A percentile compares a stretch with the other conserved stretches of the same genome.
Conservation (phyloP, 2,329 filamentous ascomycete genomes). For the Cercospora zeina region DNA sequence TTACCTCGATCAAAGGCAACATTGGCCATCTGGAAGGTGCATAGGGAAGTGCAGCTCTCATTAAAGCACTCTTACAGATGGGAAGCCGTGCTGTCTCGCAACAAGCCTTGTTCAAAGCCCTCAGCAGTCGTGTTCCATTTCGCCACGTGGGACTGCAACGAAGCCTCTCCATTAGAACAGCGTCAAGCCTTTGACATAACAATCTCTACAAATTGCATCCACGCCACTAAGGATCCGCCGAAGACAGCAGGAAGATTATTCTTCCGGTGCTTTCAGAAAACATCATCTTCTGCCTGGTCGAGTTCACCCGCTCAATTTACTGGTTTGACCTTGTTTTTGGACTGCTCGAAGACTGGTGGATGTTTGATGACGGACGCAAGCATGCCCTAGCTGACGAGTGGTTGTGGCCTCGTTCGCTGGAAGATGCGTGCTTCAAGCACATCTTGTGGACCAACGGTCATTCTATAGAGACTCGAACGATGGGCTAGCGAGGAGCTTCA, state of each 20-base stretch:
- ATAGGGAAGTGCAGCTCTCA: constrained; percentile 37
- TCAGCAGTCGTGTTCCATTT: constrained; percentile 19
- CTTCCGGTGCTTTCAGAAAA: not conserved
- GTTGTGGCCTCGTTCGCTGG: not conserved
- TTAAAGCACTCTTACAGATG: constrained; percentile 43
- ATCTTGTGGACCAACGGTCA: not conserved
- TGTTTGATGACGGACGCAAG: not conserved
- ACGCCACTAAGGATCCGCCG: not conserved
- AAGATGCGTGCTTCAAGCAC: not conserved
- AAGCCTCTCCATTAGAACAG: not conserved
- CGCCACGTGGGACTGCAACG: not conserved
- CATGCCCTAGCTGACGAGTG: not conserved
- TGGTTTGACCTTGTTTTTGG: not conserved
- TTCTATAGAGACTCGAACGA: not conserved
- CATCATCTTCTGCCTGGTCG: not conserved
- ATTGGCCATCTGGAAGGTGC: constrained; percentile 43
- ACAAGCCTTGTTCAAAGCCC: constrained; percentile 22
- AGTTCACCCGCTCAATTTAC: not conserved
- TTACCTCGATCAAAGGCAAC: constrained; percentile 41
- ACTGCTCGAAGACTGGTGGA: not conserved
- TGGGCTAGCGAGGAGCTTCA: not conserved
- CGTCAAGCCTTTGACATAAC: not conserved
- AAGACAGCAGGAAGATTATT: not conserved
- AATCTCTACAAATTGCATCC: not conserved
- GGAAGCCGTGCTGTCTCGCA: constrained; percentile 38